Evolutionary conservation across 306 rosid species (phyloP).

Genomic region (Crataegus laevigata): DNA sequence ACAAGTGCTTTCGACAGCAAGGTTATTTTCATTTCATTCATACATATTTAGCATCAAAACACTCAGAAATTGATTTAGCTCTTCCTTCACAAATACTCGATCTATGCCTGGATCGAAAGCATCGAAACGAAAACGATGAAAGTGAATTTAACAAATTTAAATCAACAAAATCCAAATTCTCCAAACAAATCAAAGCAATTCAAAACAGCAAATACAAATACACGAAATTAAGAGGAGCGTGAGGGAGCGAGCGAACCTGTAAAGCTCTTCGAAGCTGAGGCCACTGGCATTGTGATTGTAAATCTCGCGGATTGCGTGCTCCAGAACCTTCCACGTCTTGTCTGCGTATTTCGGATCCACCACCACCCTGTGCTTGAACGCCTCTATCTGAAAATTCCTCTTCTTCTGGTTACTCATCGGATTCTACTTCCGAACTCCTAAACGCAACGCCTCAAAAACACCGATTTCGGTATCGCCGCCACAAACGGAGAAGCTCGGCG

Average conservation of each 20-base stretch:
- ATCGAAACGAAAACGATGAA: not conserved
- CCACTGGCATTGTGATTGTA: constrained; percentile 96
- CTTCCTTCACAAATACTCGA: not conserved
- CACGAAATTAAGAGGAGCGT: not conserved
- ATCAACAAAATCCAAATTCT: not conserved
- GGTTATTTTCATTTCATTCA: not conserved
- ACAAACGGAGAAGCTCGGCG: not conserved
- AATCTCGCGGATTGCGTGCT: constrained; percentile 79
- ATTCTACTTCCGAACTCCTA: not conserved
- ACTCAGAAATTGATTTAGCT: not conserved
- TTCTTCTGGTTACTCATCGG: constrained; percentile 89
- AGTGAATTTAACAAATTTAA: not conserved
- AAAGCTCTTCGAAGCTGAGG: constrained; percentile 93
- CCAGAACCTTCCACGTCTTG: constrained; percentile 88
- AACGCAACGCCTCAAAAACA: not conserved
- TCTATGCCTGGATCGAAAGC: not conserved
- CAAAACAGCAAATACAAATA: not conserved
- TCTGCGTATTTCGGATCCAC: constrained; percentile 95
- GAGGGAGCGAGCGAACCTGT: constrained; percentile 46
- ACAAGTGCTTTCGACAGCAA: not conserved
- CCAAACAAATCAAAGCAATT: not conserved
- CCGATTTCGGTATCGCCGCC: not conserved
- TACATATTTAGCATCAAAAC: not conserved
- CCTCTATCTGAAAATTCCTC: constrained; percentile 92
- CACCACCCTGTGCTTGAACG: constrained; percentile 87